Evolutionary conservation across 192 early-diverging fungal species (phyloP).

Genomic region (Rhizophagus prolifer): DNA sequence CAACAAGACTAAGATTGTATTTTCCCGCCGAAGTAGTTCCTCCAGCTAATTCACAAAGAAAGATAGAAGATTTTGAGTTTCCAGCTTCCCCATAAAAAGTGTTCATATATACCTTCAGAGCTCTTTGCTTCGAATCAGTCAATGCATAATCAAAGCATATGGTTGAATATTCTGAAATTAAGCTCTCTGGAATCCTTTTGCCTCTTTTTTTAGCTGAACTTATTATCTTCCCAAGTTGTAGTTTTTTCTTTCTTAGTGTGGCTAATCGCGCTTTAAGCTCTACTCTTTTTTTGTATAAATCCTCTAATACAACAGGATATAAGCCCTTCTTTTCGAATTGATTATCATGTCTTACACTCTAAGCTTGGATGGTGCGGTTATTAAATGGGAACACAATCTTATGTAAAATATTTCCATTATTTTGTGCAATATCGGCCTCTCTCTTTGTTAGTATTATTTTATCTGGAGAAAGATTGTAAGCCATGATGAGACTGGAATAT

Average conservation of each 20-base stretch:
- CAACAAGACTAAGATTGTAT: neutral
- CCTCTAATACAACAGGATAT: neutral
- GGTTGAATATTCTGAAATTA: neutral
- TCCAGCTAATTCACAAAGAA: neutral
- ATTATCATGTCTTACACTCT: neutral
- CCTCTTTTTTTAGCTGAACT: neutral
- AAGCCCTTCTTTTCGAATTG: neutral
- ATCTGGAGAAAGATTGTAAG: too few relatives aligned
- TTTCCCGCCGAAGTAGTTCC: neutral
- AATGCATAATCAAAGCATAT: neutral
- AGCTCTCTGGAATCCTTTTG: neutral
- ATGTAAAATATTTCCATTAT: too few relatives aligned
- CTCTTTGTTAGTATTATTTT: too few relatives aligned
- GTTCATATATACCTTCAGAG: conserved; percentile 7
- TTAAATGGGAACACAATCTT: too few relatives aligned
- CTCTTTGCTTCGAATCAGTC: neutral
- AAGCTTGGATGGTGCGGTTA: neutral
- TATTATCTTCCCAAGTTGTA: neutral
- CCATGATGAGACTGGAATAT: too few relatives aligned
- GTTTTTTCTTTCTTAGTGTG: neutral
- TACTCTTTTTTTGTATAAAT: neutral
- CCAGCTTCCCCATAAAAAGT: conserved; percentile 15
- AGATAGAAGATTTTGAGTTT: neutral
- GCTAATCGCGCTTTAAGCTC: neutral
- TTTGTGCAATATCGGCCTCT: too few relatives aligned